Evolutionary conservation across 1,284 basidiomycete genomes (phyloP), one percentile per base, ranked within the genome.

Genomic region (Porphyrellus sp.): DNA sequence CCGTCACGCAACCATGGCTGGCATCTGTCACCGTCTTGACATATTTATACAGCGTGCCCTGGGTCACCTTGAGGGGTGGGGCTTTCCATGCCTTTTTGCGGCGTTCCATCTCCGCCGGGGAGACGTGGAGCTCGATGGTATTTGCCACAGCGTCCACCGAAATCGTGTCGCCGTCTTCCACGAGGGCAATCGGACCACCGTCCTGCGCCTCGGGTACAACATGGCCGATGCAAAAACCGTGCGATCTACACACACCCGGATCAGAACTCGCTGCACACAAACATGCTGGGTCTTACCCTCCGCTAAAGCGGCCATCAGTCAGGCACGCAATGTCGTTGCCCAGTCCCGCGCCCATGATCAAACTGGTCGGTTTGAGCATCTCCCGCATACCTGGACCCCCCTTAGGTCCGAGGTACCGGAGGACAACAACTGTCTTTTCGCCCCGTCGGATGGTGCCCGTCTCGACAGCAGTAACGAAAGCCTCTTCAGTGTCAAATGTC

Each of bases 371-470:
- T 66, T 94, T 94, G 49, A 96, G 79, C 93, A 95, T 95, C 74
- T 95, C 92, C 41, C 91, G 93, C 92, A 95, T 95, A 49, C 93
- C 91, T 41, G 92, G 93, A 49, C 92, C 93, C 54, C 92, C 93
- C 72, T 89, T 87, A 35, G 92, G 92, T 43, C 92, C 92, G 57
- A 94, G 82, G 67, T 95, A 95, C 45, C 93, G 79, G 63, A 95
- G 77, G 50, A 95, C 85, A 53, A 88, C 86, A n/a, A 95, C 90
- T 0, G 89, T 92, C 77, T 93, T 93, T 73, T 92, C 89, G 12
- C 91, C 91, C 67, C 85, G 83, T 68, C 85, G 87, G 72, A 94
- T 87, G 15, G 81, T 80, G 34, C 89, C 89, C 53, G 74, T 80
- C 65, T 91, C 89, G 46, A 95, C 88, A 15, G 92, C 93, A 56